Percentiles rank a stretch among this genome's conserved stretches.
These are phyloP conservation scores for Medicago lupulina DNA, from an alignment of 306 rosid genomes.

Conservation along the genomic window DNA sequence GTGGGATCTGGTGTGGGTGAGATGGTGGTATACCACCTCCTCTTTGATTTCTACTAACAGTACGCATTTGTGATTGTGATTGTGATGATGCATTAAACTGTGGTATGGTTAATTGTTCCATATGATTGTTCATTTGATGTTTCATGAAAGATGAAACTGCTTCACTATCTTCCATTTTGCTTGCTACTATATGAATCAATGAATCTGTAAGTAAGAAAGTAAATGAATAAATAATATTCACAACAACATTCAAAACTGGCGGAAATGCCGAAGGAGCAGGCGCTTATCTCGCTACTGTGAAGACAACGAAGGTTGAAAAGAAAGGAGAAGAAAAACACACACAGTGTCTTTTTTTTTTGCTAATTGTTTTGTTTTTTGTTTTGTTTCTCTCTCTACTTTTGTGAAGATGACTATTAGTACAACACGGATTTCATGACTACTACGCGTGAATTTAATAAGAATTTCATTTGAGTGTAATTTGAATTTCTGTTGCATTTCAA, in stretches of 20 bases:
- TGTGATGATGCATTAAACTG: conserved; percentile 60
- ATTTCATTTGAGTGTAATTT: conserved; percentile 61
- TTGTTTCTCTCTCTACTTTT: conserved; percentile 48
- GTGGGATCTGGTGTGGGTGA: conserved; percentile 88
- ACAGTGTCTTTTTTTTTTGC: conserved; percentile 34
- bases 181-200: no score
- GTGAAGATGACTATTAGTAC: conserved; percentile 59
- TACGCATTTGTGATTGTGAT: conserved; percentile 68
- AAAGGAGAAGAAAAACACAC: background rate
- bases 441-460: conserved; percentile 85
- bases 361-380: conserved; percentile 12
- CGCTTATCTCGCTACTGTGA: conserved; percentile 48
- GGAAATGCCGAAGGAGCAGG: conserved; percentile 76
- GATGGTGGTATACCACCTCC: conserved; percentile 89
- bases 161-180: conserved; percentile 75
- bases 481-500: conserved; percentile 68
- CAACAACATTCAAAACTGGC: conserved; percentile 30
- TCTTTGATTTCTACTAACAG: conserved; percentile 52
- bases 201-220: no score
- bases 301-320: background rate
- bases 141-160: conserved; percentile 65
- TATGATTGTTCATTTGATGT: conserved; percentile 46
- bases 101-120: conserved; percentile 74
- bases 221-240: no score
- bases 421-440: conserved; percentile 82